Percentiles rank a stretch among this genome's conserved stretches.
Conservation (phyloP, 768 basidiomycete genomes). For the Mrakia blollopis region DNA sequence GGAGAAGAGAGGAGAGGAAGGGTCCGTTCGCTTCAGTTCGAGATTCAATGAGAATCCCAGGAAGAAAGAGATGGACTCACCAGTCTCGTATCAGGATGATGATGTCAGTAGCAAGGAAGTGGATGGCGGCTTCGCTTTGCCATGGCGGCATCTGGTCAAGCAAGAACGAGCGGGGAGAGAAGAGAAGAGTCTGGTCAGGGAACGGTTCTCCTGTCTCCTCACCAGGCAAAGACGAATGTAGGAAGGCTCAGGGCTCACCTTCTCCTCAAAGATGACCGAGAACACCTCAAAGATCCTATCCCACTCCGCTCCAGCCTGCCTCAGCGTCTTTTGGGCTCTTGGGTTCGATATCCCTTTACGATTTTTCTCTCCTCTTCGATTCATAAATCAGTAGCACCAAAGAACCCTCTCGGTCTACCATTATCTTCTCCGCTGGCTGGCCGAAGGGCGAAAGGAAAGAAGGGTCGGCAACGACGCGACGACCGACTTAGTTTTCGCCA, state of each 20-base stretch:
- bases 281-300: constrained; percentile 78
- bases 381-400: too few relatives aligned
- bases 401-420: too few relatives aligned
- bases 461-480: too few relatives aligned
- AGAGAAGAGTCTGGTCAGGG: neutral
- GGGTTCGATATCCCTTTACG: too few relatives aligned
- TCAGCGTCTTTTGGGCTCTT: too few relatives aligned
- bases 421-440: too few relatives aligned
- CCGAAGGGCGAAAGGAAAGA: too few relatives aligned
- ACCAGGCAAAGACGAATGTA: constrained; percentile 17
- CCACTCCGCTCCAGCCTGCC: constrained; percentile 75
- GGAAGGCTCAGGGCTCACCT: constrained; percentile 52
- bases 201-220: neutral
- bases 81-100: constrained; percentile 17
- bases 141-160: constrained; percentile 23
- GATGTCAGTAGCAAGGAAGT: constrained; percentile 30
- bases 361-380: too few relatives aligned
- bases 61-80: neutral
- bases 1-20: neutral
- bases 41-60: neutral
- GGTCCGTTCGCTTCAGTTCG: too few relatives aligned
- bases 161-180: too few relatives aligned
- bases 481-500: too few relatives aligned
- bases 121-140: constrained; percentile 11
- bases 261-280: constrained; percentile 80